Evolutionary conservation across 148 eudicot species (phyloP).

Genomic region (Heliamphora exappendiculata): DNA sequence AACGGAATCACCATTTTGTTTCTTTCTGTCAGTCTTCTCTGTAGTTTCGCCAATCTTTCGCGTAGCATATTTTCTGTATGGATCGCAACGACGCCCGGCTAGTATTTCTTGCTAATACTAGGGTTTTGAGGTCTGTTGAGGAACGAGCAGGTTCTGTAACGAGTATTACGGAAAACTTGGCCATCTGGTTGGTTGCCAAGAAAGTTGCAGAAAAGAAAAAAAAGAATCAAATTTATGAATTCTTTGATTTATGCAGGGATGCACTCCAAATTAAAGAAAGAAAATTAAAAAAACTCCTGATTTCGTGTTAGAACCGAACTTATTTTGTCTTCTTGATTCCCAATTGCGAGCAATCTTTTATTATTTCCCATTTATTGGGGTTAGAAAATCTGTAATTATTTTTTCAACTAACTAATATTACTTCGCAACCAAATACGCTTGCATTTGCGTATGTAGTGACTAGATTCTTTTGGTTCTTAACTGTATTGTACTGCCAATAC

Average conservation of each 20-base stretch:
- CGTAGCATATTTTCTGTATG: background rate
- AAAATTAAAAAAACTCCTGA: no score
- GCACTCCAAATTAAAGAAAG: no score
- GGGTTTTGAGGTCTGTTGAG: background rate
- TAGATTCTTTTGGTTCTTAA: background rate
- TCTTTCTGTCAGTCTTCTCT: background rate
- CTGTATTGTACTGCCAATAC: constrained; percentile 4
- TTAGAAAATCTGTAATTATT: background rate
- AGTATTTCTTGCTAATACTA: background rate
- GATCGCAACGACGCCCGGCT: background rate
- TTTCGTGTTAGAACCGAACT: no score
- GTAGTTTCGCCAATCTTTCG: background rate
- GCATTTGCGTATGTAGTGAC: background rate
- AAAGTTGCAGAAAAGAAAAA: no score
- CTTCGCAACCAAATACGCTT: background rate
- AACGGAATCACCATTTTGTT: background rate
- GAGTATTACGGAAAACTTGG: background rate
- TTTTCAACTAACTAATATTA: no score
- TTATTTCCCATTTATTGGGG: background rate
- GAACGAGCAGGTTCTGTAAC: background rate
- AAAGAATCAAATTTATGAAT: background rate
- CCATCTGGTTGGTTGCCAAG: background rate
- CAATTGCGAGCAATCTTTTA: background rate
- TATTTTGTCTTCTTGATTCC: background rate
- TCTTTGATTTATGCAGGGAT: background rate